Evolutionary conservation across 306 rosid genomes (phyloP), one percentile per base, ranked within the genome.

Genomic region (Inga laurina): DNA sequence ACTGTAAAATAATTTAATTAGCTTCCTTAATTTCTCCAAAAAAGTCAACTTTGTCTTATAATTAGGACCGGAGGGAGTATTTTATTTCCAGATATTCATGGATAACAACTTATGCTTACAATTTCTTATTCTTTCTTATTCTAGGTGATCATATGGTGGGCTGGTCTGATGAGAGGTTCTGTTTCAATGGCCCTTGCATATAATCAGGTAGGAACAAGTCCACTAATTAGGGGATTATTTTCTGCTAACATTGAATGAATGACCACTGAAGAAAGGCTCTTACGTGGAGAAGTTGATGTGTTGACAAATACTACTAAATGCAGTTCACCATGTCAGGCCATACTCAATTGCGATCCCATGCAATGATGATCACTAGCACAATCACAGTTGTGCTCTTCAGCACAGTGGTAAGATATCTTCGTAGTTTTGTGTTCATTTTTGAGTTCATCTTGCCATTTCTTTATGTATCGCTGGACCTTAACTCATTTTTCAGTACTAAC

Each of bases 151-250:
- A 89, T 94, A 78, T 97, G 99, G 99, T 94, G 98, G 99, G 99
- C 99, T 87, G 99, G 99, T 83, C 99, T 97, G 81, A 97, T 97
- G 98, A 92, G 99, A 89, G 99, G 99, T 74, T 97, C 99, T 68
- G 99, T 97, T 78, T 97, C 99, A 52, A 91, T 97, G 82, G 99
- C 99, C 41, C 97, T 97, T 5, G 98, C 99, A 69, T 97, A 97
- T 84, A 93, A 97, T 92, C 94, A 97, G 98, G 99, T 92, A 80
- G 52, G 84, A 79, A 72, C 77, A 71, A 76, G 68, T 62, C 59
- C 46, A n/a, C 64, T 75, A 10, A 12, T 14, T 12, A 49, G 4
- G 54, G 54, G 54, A 49, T 49, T 49, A 49, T 49, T 49, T 67
- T 37, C 73, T 74, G 52, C 13, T 67, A 24, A 48, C 34, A 76